phyloP scores from a whole-genome alignment of 2,329 filamentous ascomycete species.

The Ophiostoma piceae region DNA sequence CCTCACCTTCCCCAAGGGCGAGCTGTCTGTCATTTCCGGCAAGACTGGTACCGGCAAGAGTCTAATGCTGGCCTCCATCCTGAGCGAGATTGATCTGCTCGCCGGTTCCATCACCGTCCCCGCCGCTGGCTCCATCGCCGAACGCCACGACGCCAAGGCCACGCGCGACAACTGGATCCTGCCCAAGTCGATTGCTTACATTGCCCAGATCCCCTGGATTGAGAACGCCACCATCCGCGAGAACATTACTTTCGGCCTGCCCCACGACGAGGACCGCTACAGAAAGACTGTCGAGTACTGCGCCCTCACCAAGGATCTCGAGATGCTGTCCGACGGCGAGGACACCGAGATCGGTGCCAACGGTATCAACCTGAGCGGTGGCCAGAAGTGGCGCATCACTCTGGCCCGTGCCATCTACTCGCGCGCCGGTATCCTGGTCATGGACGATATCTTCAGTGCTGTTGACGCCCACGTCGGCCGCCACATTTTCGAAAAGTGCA shows the following conservation, averaged over 20 bases:
- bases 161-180: conserved; percentile 64
- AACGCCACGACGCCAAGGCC: conserved; percentile 59
- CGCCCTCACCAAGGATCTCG: conserved; percentile 68
- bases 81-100: conserved; percentile 69
- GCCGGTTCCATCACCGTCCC: conserved; percentile 56
- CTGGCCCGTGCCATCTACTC: conserved; percentile 78
- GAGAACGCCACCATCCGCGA: conserved; percentile 74
- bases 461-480: conserved; percentile 77
- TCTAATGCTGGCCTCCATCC: conserved; percentile 64
- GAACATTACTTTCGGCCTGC: conserved; percentile 74
- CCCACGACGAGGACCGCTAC: conserved; percentile 64
- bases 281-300: conserved; percentile 65
- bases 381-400: conserved; percentile 76
- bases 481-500: conserved; percentile 70
- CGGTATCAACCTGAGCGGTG: conserved; percentile 77
- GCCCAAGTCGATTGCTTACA: conserved; percentile 64
- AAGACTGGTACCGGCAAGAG: conserved; percentile 76
- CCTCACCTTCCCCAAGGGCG: conserved; percentile 60
- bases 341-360: conserved; percentile 78
- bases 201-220: conserved; percentile 78
- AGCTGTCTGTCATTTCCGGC: conserved; percentile 69
- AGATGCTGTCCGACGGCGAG: conserved; percentile 71
- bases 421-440: conserved; percentile 65
- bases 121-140: conserved; percentile 43
- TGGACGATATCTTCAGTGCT: conserved; percentile 81